Evolutionary conservation across 2,329 filamentous ascomycete species (phyloP), one percentile per base, ranked within the genome.

Genomic region (Fusarium decemcellulare): DNA sequence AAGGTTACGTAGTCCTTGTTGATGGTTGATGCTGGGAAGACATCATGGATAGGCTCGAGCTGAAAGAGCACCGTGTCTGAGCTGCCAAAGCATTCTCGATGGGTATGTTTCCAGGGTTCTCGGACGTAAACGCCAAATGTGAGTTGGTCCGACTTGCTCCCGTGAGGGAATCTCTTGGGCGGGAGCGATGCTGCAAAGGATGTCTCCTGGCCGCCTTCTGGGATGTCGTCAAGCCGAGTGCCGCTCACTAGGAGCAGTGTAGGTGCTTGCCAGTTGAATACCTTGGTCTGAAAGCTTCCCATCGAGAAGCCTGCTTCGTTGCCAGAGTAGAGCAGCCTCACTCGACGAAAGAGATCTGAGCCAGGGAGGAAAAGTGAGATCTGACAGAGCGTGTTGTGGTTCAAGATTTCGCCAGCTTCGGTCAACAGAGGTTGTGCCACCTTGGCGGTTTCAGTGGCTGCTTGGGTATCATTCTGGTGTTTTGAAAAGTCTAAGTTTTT

Each of bases 211-310:
- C 88, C 86, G 14, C 84, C 81, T 12, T 80, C 77, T 2, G 85
- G 81, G 42, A 78, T 75, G 18, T 86, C 81, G 3, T 83, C 77
- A 8, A 94, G 82, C 7, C 90, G 85, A 5, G 85, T 88, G 18
- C 92, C 92, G 18, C 88, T 87, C 2, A 94, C 89, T 2, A 94
- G 84, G 11, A 94, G 82, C 16, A 94, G 87, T 0, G 92, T 93
- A 0, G 92, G 92, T 0, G 91, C 91, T 43, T 88, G 85, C 92
- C 92, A 94, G 76, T 94, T 92, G 80, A 94, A 92, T 4, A 93
- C 90, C 71, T 90, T 91, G 18, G 90, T 87, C 75, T 93, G 90
- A 67, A 94, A 93, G 59, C 90, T 91, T 23, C 92, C 91, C 88
- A 94, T 91, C 18, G 91, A 93, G 78, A 93, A 94, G 6, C 92